phyloP scores from a whole-genome alignment of 768 basidiomycete genomes.

The Boletus coccyginus region DNA sequence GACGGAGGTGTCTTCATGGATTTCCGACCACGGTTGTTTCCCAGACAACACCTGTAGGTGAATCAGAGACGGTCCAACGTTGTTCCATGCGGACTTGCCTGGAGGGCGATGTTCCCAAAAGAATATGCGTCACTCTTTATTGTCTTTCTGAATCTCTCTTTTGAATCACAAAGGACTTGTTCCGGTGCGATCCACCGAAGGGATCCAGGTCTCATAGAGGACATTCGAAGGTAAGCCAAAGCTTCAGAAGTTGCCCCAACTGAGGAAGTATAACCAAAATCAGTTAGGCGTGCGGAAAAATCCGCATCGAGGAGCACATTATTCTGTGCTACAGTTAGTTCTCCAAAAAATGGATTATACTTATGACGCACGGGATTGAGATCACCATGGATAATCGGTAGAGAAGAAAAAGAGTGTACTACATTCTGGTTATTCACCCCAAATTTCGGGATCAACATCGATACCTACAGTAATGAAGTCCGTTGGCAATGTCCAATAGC shows the following conservation, averaged over 20 bases:
- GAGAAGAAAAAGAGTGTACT: constrained; percentile 9
- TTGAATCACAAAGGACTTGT: constrained; percentile 17
- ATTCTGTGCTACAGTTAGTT: constrained; percentile 1
- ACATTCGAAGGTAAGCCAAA: neutral
- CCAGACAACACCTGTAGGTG: constrained; percentile 22
- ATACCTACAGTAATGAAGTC: constrained; percentile 11
- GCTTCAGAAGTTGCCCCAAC: neutral
- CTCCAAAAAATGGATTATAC: neutral
- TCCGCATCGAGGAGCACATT: constrained; percentile 16
- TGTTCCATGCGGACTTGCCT: constrained; percentile 12
- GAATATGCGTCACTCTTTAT: constrained; percentile 11
- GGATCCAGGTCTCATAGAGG: constrained; percentile 32
- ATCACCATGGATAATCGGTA: constrained; percentile 10
- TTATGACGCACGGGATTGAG: constrained; percentile 3
- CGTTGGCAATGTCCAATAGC: constrained; percentile 14
- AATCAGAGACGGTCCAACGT: neutral
- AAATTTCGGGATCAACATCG: neutral
- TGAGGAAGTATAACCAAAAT: constrained; percentile 39
- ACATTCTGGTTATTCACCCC: neutral
- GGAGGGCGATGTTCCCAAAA: constrained; percentile 28
- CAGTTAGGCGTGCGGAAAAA: constrained; percentile 38
- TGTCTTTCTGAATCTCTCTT: constrained; percentile 4
- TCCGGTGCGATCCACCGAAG: constrained; percentile 44
- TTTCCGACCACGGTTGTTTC: neutral
- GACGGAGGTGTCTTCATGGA: neutral